Evolutionary conservation across 2,329 filamentous ascomycete genomes (phyloP).

Genomic region (Claviceps sp.): DNA sequence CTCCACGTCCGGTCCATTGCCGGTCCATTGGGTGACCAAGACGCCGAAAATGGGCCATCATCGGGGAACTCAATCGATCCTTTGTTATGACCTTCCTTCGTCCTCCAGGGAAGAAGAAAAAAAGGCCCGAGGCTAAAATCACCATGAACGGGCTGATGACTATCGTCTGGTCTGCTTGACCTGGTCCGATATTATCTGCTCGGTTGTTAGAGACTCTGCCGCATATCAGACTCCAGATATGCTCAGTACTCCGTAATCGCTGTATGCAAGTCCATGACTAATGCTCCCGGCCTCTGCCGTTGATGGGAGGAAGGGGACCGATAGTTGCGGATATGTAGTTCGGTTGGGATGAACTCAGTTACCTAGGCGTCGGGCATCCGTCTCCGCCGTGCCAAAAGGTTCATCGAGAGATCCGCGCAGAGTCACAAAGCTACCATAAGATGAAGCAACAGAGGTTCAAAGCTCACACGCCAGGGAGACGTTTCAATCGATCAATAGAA

Average conservation of each 20-base stretch:
- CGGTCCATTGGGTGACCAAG: neutral
- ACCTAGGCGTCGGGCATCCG: neutral
- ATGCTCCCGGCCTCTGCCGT: neutral
- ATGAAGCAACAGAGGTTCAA: neutral
- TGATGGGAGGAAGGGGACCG: neutral
- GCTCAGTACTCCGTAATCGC: neutral
- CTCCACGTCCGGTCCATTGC: neutral
- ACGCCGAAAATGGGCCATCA: neutral
- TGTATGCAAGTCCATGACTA: neutral
- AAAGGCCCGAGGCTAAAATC: neutral
- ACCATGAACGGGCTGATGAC: neutral
- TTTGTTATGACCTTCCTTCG: neutral
- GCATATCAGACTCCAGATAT: neutral
- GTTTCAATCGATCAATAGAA: neutral
- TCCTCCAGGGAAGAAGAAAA: neutral
- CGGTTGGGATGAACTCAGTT: conserved; percentile 1
- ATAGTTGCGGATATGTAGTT: neutral
- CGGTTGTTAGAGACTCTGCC: neutral
- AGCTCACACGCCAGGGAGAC: too few relatives aligned
- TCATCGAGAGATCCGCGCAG: neutral
- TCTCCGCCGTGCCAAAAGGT: neutral
- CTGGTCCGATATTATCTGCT: neutral
- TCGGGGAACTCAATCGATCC: neutral
- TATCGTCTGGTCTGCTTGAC: neutral
- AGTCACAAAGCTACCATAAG: neutral